phyloP scores from a whole-genome alignment of 2,329 filamentous ascomycete species.

The Claviceps sorghi region DNA sequence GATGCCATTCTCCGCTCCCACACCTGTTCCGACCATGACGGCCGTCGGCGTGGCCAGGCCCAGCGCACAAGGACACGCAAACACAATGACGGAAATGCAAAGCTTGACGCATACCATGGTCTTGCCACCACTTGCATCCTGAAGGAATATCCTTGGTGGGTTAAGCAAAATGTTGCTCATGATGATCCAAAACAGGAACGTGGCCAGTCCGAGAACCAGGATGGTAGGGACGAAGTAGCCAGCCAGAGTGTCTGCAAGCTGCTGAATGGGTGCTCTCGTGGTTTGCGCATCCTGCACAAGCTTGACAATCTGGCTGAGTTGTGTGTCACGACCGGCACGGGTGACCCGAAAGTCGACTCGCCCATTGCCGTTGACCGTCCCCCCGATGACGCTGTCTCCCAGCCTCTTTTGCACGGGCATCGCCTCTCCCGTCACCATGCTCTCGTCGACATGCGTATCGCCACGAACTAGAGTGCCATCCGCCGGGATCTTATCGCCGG shows the following conservation, averaged over 20 bases:
- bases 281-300: conserved; percentile 97
- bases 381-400: conserved; percentile 68
- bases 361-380: conserved; percentile 89
- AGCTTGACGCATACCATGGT: conserved; percentile 95
- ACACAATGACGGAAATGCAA: conserved; percentile 96
- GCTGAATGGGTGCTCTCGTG: conserved; percentile 83
- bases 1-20: conserved; percentile 90
- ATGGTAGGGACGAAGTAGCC: conserved; percentile 91
- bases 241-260: conserved; percentile 77
- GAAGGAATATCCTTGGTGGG: conserved; percentile 78
- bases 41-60: conserved; percentile 90
- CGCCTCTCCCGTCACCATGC: conserved; percentile 95
- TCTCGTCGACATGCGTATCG: conserved; percentile 90
- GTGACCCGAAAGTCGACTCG: conserved; percentile 86
- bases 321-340: conserved; percentile 83
- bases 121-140: conserved; percentile 70
- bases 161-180: conserved; percentile 71
- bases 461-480: conserved; percentile 78
- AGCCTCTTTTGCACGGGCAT: conserved; percentile 87
- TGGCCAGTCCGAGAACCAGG: conserved; percentile 66
- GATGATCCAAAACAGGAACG: conserved; percentile 88
- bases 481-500: conserved; percentile 91
- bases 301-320: conserved; percentile 94
- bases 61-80: conserved; percentile 94
- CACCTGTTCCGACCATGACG: conserved; percentile 97